Evolutionary conservation across 2,329 filamentous ascomycete species (phyloP).

Genomic region (Aspergillus flavus): DNA sequence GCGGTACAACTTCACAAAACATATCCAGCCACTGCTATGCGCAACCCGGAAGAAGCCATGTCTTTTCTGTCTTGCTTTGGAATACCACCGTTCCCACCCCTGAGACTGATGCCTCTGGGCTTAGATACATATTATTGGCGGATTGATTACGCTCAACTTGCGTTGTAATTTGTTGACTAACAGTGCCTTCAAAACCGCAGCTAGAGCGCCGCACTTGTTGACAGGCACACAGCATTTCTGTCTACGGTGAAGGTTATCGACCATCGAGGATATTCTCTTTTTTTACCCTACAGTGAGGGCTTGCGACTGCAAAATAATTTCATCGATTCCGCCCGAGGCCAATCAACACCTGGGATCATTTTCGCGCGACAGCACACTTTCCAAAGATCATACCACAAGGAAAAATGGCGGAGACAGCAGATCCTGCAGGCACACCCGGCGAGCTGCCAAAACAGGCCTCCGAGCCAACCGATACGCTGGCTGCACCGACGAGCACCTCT

Average conservation of each 20-base stretch:
- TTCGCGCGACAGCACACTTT: not conserved
- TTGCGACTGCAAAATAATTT: not conserved
- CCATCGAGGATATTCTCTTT: not conserved
- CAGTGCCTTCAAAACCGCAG: not conserved
- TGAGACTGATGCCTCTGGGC: not conserved
- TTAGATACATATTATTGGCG: not conserved
- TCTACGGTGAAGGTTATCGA: not conserved
- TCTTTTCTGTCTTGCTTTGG: not conserved
- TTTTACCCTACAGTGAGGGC: not conserved
- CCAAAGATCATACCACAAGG: constrained; percentile 4
- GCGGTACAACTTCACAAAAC: not conserved
- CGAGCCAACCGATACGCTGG: constrained; percentile 5
- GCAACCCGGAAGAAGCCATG: constrained; percentile 6
- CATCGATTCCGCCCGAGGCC: not conserved
- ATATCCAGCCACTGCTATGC: not conserved
- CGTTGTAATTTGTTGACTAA: not conserved
- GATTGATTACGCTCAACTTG: not conserved
- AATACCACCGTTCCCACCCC: not conserved
- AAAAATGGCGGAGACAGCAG: constrained; percentile 26
- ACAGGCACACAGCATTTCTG: not conserved
- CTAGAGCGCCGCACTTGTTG: not conserved
- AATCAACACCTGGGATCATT: not conserved
- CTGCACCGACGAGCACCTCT: not conserved
- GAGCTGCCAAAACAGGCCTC: constrained; percentile 21
- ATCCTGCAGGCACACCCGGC: constrained; percentile 22